Percentiles rank a stretch among this genome's conserved stretches.
Evolutionary conservation across 306 rosid genomes (phyloP).

Genomic region (Cicer cuneatum): DNA sequence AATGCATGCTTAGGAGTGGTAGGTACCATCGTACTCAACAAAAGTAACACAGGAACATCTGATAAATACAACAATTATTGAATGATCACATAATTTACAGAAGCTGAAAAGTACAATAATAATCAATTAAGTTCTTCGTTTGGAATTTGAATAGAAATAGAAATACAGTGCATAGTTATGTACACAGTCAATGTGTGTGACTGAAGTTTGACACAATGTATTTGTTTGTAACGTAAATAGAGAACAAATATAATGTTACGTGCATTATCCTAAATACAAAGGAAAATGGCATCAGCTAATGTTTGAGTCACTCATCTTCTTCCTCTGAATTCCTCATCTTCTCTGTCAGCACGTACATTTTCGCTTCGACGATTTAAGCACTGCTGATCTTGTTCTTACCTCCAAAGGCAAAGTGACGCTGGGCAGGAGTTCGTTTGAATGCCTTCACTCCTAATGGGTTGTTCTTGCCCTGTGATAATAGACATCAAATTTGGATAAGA

Average conservation of each 20-base stretch:
- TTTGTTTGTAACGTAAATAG: conserved; percentile 40
- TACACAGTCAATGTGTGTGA: conserved; percentile 56
- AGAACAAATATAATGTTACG: conserved; percentile 32
- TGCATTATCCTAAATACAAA: conserved; percentile 30
- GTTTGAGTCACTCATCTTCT: conserved; percentile 42
- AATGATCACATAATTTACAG: conserved; percentile 43
- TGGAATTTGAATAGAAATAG: conserved; percentile 47
- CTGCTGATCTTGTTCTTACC: conserved; percentile 51
- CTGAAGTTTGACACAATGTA: conserved; percentile 40
- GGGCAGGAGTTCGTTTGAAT: conserved; percentile 74
- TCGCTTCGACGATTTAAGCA: conserved; percentile 47
- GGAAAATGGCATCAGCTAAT: conserved; percentile 25
- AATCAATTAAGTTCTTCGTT: conserved; percentile 27
- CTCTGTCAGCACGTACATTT: conserved; percentile 28
- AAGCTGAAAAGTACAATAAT: conserved; percentile 44
- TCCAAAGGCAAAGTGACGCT: conserved; percentile 57
- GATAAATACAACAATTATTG: conserved; percentile 35
- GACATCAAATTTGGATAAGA: conserved; percentile 32
- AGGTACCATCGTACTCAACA: neutral
- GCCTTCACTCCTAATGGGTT: conserved; percentile 85
- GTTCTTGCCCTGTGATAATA: conserved; percentile 64
- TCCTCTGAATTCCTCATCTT: conserved; percentile 40
- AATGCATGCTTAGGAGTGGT: neutral
- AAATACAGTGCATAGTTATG: conserved; percentile 43
- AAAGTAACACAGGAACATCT: conserved; percentile 18